phyloP scores from a whole-genome alignment of 371 early-diverging fungal genomes.

The Mucor irregularis region DNA sequence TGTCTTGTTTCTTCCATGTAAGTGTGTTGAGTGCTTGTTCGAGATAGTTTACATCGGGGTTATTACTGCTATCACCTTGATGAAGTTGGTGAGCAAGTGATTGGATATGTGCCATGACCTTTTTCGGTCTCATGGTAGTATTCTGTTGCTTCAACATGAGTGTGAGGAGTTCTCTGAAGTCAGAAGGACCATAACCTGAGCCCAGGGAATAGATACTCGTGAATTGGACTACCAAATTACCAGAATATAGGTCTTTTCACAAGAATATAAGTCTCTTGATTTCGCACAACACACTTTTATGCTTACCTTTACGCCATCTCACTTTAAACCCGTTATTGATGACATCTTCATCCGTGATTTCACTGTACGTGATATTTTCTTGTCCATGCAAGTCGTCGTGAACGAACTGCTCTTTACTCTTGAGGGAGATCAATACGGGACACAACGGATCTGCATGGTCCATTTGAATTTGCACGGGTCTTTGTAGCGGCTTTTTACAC shows the following conservation, averaged over 20 bases:
- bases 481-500: constrained; percentile 1
- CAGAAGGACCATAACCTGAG: constrained; percentile 14
- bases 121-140: background rate
- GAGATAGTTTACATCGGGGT: too few species aligned
- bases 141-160: background rate
- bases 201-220: constrained; percentile 7
- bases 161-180: constrained; percentile 20
- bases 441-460: constrained; percentile 20
- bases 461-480: constrained; percentile 19
- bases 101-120: constrained; percentile 5
- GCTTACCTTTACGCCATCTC: constrained; percentile 31
- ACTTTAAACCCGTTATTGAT: constrained; percentile 32
- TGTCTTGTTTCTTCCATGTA: too few species aligned
- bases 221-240: constrained; percentile 14
- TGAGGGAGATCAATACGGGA: constrained; percentile 7
- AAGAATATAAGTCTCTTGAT: too few species aligned
- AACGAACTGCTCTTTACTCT: constrained; percentile 8
- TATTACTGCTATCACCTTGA: too few species aligned
- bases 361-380: constrained; percentile 8
- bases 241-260: constrained; percentile 5
- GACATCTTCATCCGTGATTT: constrained; percentile 25
- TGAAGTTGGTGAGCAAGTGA: too few species aligned
- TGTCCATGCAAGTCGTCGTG: constrained; percentile 20
- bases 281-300: too few species aligned
- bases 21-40: too few species aligned